These are phyloP conservation scores for Metschnikowia sp. DNA, from an alignment of 805 yeast species.

Conservation along the genomic window DNA sequence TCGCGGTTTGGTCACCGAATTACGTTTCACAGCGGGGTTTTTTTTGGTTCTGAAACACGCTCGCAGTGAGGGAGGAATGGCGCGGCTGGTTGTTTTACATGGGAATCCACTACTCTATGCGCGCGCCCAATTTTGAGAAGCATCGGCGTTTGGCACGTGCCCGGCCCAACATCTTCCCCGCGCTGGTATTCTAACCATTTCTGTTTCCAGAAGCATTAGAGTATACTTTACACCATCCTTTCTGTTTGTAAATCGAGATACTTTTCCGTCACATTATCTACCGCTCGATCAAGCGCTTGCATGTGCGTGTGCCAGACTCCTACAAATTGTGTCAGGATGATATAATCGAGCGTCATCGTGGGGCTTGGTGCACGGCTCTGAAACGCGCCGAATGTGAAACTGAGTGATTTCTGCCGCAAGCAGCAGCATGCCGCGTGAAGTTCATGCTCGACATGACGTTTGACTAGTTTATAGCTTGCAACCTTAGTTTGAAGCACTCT, in stretches of 20 bases:
- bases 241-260: too few species aligned
- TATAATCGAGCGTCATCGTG: neutral
- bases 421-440: constrained; percentile 2
- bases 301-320: constrained; percentile 1
- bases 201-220: neutral
- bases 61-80: neutral
- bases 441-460: too few species aligned
- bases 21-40: neutral
- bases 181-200: neutral
- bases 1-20: neutral
- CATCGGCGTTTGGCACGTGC: neutral
- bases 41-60: neutral
- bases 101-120: constrained; percentile 3
- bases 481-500: too few species aligned
- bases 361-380: constrained; percentile 4
- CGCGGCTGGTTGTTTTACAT: constrained; percentile 7
- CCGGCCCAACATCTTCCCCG: neutral
- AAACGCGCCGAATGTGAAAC: constrained; percentile 5
- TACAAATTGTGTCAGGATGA: neutral
- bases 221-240: neutral
- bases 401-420: constrained; percentile 7
- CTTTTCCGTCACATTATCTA: neutral
- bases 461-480: too few species aligned
- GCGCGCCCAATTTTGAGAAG: constrained; percentile 4
- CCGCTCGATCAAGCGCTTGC: neutral